A percentile compares a stretch with the other conserved stretches of the same genome.
phyloP scores from a whole-genome alignment of 345 rosid species.

The Aquilaria malaccensis region DNA sequence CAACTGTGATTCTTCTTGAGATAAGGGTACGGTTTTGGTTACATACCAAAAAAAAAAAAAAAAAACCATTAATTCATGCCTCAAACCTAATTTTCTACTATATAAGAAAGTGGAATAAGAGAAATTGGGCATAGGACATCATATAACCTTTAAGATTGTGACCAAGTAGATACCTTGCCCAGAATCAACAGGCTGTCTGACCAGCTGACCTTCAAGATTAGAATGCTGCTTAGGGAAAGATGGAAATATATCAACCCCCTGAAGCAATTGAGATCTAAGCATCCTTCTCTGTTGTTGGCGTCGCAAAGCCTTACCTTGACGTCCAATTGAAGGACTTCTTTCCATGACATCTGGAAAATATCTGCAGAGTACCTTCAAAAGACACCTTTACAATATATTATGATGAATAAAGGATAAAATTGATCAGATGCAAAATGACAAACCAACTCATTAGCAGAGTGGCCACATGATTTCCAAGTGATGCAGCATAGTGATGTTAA shows the following conservation, averaged over 20 bases:
- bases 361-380: constrained; percentile 57
- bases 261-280: constrained; percentile 17
- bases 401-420: background rate
- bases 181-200: constrained; percentile 11
- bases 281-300: constrained; percentile 61
- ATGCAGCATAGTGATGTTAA: no score
- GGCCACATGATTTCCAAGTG: no score
- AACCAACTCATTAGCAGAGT: background rate
- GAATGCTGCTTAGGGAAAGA: constrained; percentile 10
- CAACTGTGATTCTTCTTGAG: no score
- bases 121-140: background rate
- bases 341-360: constrained; percentile 60
- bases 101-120: constrained; percentile 2
- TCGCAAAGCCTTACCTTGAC: constrained; percentile 88
- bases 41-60: no score
- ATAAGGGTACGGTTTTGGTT: no score
- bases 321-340: constrained; percentile 77
- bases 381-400: constrained; percentile 2
- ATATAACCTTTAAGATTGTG: no score
- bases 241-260: constrained; percentile 10
- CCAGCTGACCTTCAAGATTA: background rate
- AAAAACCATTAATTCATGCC: no score
- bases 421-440: background rate
- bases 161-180: constrained; percentile 15
- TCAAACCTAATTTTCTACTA: no score